Conservation (phyloP, 139 green algal species). For the Chlorella sp. region DNA sequence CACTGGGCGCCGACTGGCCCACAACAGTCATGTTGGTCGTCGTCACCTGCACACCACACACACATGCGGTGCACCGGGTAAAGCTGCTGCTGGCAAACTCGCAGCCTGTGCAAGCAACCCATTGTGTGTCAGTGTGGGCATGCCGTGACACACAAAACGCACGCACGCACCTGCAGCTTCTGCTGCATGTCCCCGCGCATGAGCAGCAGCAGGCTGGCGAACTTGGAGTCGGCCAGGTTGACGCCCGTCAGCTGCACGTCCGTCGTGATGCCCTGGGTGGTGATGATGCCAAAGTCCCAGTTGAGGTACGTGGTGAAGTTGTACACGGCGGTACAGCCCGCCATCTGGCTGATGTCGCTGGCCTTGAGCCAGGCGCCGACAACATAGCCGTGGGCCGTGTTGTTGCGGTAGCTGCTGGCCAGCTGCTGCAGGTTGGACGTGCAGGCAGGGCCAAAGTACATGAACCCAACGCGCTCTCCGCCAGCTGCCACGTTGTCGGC, state of each 20-base stretch:
- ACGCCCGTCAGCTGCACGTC: slow-evolving; percentile 26
- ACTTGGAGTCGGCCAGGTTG: slow-evolving; percentile 38
- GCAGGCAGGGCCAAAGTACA: not conserved
- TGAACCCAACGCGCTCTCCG: slow-evolving; percentile 41
- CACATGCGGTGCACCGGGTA: no score
- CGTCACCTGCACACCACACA: no score
- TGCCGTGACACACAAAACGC: no score
- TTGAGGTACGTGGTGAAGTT: slow-evolving; percentile 39
- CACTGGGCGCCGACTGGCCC: slow-evolving; percentile 18
- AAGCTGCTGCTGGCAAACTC: no score
- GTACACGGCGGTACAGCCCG: slow-evolving; percentile 24
- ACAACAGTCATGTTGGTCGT: slow-evolving; percentile 10
- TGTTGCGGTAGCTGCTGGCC: not conserved
- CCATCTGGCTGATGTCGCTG: not conserved
- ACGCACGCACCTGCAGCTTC: no score
- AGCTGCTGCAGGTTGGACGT: not conserved
- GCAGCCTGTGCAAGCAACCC: no score
- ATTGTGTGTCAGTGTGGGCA: no score
- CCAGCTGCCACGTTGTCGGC: slow-evolving; percentile 42
- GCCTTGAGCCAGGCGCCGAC: slow-evolving; percentile 14
- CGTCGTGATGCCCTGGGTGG: slow-evolving; percentile 26
- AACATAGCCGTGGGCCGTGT: not conserved
- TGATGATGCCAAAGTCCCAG: slow-evolving; percentile 62
- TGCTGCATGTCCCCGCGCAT: no score
- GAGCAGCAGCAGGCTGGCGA: slow-evolving; percentile 33